Conservation (phyloP, 1,139 yeast genomes). For the Geotrichum fermentans region DNA sequence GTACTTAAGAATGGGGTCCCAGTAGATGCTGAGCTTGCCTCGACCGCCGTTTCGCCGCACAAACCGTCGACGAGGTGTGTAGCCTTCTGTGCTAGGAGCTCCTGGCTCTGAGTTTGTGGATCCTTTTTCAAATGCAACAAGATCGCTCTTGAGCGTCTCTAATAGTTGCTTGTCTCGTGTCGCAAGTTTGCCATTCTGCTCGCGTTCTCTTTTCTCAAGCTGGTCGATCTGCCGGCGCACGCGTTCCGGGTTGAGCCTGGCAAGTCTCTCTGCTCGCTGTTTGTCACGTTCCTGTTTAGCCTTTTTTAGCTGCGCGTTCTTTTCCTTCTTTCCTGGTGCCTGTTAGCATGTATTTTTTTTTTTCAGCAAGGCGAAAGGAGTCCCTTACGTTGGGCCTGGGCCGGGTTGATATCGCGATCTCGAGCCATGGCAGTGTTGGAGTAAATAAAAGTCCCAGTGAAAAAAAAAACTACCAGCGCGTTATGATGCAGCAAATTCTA, state of each 20-base stretch:
- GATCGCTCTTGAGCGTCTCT: conserved; percentile 24
- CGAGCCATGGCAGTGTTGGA: conserved; percentile 24
- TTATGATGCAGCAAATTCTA: no score
- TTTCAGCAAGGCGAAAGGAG: not conserved
- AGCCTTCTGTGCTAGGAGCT: conserved; percentile 1
- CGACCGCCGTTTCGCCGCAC: conserved; percentile 19
- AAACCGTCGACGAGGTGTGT: conserved; percentile 13
- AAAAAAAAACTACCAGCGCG: conserved; percentile 1
- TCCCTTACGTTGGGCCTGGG: conserved; percentile 30
- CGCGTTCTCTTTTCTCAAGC: conserved; percentile 20
- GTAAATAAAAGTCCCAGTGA: not conserved
- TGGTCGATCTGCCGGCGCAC: conserved; percentile 25
- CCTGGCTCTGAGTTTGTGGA: conserved; percentile 2
- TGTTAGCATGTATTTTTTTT: not conserved
- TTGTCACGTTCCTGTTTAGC: conserved; percentile 28
- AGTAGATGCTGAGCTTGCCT: conserved; percentile 28
- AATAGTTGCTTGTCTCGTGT: conserved; percentile 25
- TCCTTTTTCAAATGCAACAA: conserved; percentile 26
- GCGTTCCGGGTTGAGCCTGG: conserved; percentile 25
- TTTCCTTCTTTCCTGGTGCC: conserved; percentile 27
- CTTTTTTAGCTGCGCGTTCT: conserved; percentile 31
- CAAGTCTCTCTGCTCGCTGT: conserved; percentile 25
- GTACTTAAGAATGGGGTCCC: conserved; percentile 28
- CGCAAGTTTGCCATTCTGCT: conserved; percentile 20
- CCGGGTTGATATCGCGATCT: conserved; percentile 23